These are phyloP conservation scores for Cercospora sesami DNA, from an alignment of 2,329 filamentous ascomycete genomes.

Conservation along the genomic window DNA sequence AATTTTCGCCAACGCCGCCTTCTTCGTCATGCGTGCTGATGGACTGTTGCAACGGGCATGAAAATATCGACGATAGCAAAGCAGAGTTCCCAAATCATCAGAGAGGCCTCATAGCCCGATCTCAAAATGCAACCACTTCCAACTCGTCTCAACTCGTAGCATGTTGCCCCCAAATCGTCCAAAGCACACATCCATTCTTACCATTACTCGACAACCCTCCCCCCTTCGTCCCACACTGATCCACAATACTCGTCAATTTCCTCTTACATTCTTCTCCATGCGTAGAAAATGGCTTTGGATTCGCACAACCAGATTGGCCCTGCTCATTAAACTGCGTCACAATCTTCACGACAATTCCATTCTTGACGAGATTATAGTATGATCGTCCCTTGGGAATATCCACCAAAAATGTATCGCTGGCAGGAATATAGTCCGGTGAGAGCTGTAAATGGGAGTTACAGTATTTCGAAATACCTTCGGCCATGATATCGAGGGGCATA, in stretches of 20 bases:
- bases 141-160: not conserved
- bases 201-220: constrained; percentile 21
- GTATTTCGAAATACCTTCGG: constrained; percentile 16
- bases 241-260: constrained; percentile 13
- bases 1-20: not conserved
- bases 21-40: not conserved
- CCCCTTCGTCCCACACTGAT: constrained; percentile 19
- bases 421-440: constrained; percentile 6
- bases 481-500: constrained; percentile 7
- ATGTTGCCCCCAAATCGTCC: constrained; percentile 13
- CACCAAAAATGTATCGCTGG: constrained; percentile 11
- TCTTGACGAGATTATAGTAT: constrained; percentile 15
- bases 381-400: constrained; percentile 13
- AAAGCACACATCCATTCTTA: constrained; percentile 21
- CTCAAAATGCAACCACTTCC: not conserved
- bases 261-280: constrained; percentile 19
- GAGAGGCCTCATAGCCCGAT: not conserved
- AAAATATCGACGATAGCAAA: not conserved
- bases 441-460: constrained; percentile 12
- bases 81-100: not conserved
- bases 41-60: not conserved
- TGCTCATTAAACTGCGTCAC: constrained; percentile 20
- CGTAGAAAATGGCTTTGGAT: constrained; percentile 13
- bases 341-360: not conserved
- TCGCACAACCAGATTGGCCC: constrained; percentile 13